Evolutionary conservation across 2,329 filamentous ascomycete genomes (phyloP).

Genomic region (Paecilomyces niveus): DNA sequence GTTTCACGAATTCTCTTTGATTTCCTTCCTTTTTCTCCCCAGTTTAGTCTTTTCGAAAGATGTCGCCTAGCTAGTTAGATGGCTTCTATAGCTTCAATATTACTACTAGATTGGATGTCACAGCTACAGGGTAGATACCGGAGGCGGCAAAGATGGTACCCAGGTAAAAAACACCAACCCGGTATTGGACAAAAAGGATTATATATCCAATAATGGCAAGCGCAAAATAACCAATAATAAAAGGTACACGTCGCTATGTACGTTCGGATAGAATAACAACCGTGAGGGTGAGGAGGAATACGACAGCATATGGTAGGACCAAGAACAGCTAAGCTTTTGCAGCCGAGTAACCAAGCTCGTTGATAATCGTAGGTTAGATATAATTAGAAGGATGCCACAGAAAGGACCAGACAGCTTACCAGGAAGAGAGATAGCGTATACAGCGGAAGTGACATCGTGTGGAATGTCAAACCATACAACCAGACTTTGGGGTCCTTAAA

Average conservation of each 20-base stretch:
- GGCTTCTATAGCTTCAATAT: too few relatives aligned
- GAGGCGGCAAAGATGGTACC: constrained; percentile 59
- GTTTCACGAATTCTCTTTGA: too few relatives aligned
- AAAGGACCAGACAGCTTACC: constrained; percentile 8
- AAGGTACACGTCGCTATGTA: constrained; percentile 51
- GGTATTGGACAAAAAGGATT: constrained; percentile 48
- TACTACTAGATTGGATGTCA: too few relatives aligned
- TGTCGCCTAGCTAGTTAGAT: too few relatives aligned
- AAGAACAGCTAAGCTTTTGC: constrained; percentile 48
- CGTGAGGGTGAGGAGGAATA: constrained; percentile 52
- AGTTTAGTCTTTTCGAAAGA: too few relatives aligned
- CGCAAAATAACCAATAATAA: constrained; percentile 52
- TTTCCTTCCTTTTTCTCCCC: too few relatives aligned
- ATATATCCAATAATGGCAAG: constrained; percentile 58
- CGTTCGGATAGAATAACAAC: constrained; percentile 57
- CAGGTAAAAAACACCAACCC: constrained; percentile 52
- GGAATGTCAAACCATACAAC: constrained; percentile 65
- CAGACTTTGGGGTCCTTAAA: constrained; percentile 63
- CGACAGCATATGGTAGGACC: constrained; percentile 58
- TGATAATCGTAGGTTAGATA: constrained; percentile 35
- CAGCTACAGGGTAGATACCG: constrained; percentile 64
- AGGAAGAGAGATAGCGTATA: constrained; percentile 35
- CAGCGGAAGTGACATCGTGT: constrained; percentile 60
- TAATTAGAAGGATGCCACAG: background rate
- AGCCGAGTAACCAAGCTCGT: constrained; percentile 33